Evolutionary conservation across 495 filamentous ascomycete species (phyloP).

Genomic region (Hypoxylon subgilvum): DNA sequence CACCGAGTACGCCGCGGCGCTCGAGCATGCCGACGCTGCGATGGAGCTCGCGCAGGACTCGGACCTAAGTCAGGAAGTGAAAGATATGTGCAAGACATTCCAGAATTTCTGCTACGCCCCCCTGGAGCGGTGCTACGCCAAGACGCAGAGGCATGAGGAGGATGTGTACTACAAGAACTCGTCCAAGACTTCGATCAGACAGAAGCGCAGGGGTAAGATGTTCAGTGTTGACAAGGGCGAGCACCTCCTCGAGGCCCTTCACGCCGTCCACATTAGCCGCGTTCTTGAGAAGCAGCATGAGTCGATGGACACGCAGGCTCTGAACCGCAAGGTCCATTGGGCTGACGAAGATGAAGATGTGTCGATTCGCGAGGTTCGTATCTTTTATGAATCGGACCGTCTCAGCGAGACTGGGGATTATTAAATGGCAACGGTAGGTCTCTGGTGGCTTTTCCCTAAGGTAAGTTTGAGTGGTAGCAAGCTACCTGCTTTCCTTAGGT

Average conservation of each 20-base stretch:
- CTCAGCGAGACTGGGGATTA: slow-evolving; percentile 1
- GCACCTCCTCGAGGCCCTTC: slow-evolving; percentile 14
- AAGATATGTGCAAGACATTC: background rate
- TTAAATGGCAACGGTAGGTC: background rate
- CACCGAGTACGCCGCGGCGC: background rate
- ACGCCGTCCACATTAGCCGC: slow-evolving; percentile 7
- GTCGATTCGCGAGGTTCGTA: background rate
- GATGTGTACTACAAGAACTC: slow-evolving; percentile 9
- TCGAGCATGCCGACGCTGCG: slow-evolving; percentile 13
- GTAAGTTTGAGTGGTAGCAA: too few relatives aligned
- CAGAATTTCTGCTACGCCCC: slow-evolving; percentile 11
- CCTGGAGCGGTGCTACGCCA: background rate
- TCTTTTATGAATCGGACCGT: too few relatives aligned
- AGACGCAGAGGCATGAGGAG: slow-evolving; percentile 5
- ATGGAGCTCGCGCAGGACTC: slow-evolving; percentile 3
- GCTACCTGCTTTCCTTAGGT: too few relatives aligned
- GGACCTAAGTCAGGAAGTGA: background rate
- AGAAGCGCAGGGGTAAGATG: background rate
- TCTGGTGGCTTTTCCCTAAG: background rate
- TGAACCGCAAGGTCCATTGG: slow-evolving; percentile 18
- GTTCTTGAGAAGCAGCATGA: background rate
- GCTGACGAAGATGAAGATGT: slow-evolving; percentile 9
- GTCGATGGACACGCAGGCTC: background rate
- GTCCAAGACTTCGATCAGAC: background rate
- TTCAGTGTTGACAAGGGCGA: slow-evolving; percentile 19